Evolutionary conservation across 257 asterid genomes (phyloP).

Genomic region (Ilex asprella): DNA sequence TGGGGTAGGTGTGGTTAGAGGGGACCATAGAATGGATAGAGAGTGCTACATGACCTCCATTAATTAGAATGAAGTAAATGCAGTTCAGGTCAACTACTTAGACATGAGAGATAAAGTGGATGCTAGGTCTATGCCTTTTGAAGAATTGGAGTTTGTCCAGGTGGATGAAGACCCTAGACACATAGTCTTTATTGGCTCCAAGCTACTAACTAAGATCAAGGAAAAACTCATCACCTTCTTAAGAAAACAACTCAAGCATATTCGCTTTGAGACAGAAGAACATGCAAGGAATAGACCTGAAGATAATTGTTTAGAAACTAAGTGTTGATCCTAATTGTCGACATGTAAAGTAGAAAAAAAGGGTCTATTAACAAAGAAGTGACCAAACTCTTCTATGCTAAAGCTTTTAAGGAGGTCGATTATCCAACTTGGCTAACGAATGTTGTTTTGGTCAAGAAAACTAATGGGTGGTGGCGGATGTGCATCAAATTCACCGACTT

Average conservation of each 20-base stretch:
- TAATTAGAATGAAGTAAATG: too few relatives aligned
- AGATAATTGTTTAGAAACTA: too few relatives aligned
- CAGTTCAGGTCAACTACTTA: background rate
- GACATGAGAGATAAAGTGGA: background rate
- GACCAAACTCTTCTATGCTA: background rate
- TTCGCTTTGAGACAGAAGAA: too few relatives aligned
- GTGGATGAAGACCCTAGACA: too few relatives aligned
- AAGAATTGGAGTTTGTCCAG: too few relatives aligned
- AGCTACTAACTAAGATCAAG: background rate
- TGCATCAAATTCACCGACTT: too few relatives aligned
- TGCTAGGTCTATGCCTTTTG: background rate
- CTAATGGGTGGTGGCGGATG: background rate
- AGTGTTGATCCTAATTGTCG: too few relatives aligned
- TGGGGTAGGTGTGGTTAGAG: background rate
- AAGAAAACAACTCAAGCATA: background rate
- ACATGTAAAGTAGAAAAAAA: too few relatives aligned
- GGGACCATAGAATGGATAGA: background rate
- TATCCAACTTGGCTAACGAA: background rate
- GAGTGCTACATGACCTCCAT: background rate
- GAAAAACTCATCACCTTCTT: background rate
- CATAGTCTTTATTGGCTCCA: too few relatives aligned
- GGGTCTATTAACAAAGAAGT: background rate
- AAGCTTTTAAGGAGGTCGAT: background rate
- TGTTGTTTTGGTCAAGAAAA: background rate
- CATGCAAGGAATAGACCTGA: background rate